phyloP scores from a whole-genome alignment of 495 filamentous ascomycete genomes.

The Penicillium maclennaniae region DNA sequence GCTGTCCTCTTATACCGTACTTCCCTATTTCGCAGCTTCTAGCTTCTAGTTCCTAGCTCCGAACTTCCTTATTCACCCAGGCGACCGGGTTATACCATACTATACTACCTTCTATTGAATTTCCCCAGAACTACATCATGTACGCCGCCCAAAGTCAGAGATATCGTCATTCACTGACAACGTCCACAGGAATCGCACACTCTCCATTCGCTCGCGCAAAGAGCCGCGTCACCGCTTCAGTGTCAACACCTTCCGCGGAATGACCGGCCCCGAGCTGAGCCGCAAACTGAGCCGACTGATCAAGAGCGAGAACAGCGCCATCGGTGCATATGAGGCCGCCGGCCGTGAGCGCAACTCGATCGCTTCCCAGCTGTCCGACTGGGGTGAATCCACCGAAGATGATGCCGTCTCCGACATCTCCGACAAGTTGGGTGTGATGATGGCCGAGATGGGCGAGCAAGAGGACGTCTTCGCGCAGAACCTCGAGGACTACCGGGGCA shows the following conservation, averaged over 20 bases:
- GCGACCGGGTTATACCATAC: not conserved
- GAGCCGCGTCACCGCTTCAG: conserved; percentile 62
- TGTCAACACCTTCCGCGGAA: conserved; percentile 75
- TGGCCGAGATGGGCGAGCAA: conserved; percentile 88
- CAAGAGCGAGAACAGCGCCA: conserved; percentile 83
- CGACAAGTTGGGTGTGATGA: conserved; percentile 89
- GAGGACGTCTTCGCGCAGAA: conserved; percentile 84
- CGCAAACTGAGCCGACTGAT: conserved; percentile 83
- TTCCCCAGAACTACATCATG: not conserved
- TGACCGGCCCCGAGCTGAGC: conserved; percentile 78
- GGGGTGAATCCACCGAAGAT: conserved; percentile 87
- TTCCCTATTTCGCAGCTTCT: not conserved
- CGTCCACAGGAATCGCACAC: conserved; percentile 51
- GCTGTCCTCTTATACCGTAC: conserved; percentile 4
- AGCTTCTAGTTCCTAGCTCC: not conserved
- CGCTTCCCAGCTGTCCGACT: conserved; percentile 89
- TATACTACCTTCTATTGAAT: conserved; percentile 1
- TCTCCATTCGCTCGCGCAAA: conserved; percentile 57
- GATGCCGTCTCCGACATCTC: conserved; percentile 82
- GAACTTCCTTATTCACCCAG: not conserved
- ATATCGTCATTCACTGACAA: conserved; percentile 7
- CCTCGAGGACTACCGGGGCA: conserved; percentile 72
- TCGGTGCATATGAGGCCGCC: conserved; percentile 77
- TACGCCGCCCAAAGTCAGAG: not conserved
- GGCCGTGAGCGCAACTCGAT: conserved; percentile 76